Conservation (phyloP, 257 asterid genomes). For the Solanum clarkiae region DNA sequence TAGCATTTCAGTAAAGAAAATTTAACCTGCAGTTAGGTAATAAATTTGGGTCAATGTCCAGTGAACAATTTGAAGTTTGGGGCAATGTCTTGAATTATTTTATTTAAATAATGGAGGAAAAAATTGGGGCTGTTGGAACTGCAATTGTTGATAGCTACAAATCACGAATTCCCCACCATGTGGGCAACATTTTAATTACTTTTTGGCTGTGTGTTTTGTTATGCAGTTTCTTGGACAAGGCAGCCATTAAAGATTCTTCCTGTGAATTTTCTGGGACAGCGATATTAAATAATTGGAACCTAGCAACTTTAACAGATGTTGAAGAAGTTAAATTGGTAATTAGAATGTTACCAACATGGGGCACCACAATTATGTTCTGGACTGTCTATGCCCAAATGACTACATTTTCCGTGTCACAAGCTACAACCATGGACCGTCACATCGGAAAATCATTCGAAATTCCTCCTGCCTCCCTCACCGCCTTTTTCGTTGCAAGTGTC, state of each 20-base stretch:
- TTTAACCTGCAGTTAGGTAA: background rate
- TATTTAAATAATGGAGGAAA: background rate
- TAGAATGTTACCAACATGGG: slow-evolving; percentile 82
- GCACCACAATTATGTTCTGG: slow-evolving; percentile 78
- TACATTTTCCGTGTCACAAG: slow-evolving; percentile 78
- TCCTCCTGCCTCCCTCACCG: slow-evolving; percentile 68
- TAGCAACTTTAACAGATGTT: slow-evolving; percentile 64
- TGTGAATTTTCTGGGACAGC: background rate
- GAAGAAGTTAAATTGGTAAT: slow-evolving; percentile 75
- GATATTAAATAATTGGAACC: slow-evolving; percentile 32
- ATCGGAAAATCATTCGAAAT: slow-evolving; percentile 36
- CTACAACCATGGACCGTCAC: slow-evolving; percentile 62
- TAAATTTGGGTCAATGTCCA: background rate
- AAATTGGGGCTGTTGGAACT: background rate
- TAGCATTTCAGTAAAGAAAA: background rate
- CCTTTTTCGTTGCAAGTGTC: slow-evolving; percentile 55
- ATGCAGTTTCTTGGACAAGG: slow-evolving; percentile 51
- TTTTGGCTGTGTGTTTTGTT: background rate
- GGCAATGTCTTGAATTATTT: background rate
- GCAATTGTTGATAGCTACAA: slow-evolving; percentile 2
- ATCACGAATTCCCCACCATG: background rate
- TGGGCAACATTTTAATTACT: background rate
- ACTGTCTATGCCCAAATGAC: slow-evolving; percentile 78
- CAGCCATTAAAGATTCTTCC: slow-evolving; percentile 43
- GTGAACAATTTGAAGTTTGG: background rate